These are phyloP conservation scores for Boletellus deceptivus DNA, from an alignment of 1,284 basidiomycete species.

Conservation along the genomic window DNA sequence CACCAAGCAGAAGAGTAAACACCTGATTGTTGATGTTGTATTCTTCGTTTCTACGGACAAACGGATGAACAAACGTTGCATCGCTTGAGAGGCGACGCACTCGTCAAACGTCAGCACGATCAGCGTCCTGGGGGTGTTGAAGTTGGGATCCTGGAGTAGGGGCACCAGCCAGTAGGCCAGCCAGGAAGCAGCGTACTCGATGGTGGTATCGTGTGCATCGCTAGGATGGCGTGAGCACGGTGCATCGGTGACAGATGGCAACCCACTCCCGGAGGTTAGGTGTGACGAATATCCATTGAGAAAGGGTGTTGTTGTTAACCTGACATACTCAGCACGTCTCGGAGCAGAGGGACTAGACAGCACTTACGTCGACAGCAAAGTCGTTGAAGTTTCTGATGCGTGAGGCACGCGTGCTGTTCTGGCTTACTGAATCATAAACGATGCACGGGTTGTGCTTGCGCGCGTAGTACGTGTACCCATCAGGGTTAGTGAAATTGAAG, in stretches of 20 bases:
- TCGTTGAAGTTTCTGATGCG: conserved; percentile 68
- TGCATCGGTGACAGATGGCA: background rate
- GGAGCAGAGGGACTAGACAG: background rate
- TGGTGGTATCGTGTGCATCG: conserved; percentile 53
- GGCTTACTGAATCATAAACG: conserved; percentile 50
- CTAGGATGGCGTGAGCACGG: conserved; percentile 25
- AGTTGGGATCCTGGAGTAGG: conserved; percentile 44
- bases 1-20: conserved; percentile 51
- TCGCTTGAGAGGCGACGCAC: conserved; percentile 13
- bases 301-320: conserved; percentile 43
- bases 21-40: conserved; percentile 48
- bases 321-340: conserved; percentile 3
- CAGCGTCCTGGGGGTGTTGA: conserved; percentile 52
- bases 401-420: conserved; percentile 40
- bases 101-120: conserved; percentile 56
- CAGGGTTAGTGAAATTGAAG: conserved; percentile 47
- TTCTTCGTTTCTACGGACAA: conserved; percentile 45
- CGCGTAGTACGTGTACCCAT: conserved; percentile 48
- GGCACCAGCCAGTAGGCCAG: conserved; percentile 54
- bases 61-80: conserved; percentile 1
- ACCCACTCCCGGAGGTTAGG: conserved; percentile 50
- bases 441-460: conserved; percentile 63
- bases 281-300: conserved; percentile 65
- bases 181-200: conserved; percentile 50
- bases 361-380: conserved; percentile 49